phyloP scores from a whole-genome alignment of 495 filamentous ascomycete species.

The Bacidia gigantensis region DNA sequence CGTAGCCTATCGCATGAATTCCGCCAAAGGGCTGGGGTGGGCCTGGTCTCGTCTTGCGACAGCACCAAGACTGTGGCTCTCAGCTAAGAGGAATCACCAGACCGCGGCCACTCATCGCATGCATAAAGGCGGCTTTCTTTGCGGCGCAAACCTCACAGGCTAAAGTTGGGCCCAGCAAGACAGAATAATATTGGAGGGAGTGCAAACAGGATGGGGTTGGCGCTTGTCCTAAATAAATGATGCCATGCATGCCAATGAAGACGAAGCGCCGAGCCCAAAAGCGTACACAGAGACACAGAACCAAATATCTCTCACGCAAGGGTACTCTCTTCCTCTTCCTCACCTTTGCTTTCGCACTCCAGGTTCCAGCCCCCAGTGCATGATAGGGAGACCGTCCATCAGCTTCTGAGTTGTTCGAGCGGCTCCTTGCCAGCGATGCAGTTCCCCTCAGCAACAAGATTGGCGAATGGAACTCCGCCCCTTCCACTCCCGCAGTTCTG shows the following conservation, averaged over 20 bases:
- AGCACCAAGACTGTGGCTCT: not conserved
- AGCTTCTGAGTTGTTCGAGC: conserved; percentile 8
- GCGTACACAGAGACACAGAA: not conserved
- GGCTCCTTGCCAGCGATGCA: conserved; percentile 18
- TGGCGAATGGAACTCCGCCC: conserved; percentile 16
- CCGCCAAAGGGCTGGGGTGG: conserved; percentile 5
- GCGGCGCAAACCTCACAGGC: not conserved
- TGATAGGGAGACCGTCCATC: too few species aligned
- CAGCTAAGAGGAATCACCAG: not conserved
- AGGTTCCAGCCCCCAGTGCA: too few species aligned
- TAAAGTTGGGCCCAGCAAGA: too few species aligned
- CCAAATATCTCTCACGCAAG: conserved; percentile 1
- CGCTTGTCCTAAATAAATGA: not conserved
- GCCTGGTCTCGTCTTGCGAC: conserved; percentile 5
- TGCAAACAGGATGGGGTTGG: not conserved
- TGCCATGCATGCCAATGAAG: not conserved
- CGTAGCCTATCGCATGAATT: not conserved
- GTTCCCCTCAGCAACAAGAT: conserved; percentile 12
- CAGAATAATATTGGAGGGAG: not conserved
- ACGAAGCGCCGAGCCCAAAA: not conserved
- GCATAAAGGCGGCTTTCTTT: conserved; percentile 1
- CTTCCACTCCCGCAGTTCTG: conserved; percentile 15
- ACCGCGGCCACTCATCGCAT: conserved; percentile 5
- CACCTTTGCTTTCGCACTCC: not conserved
- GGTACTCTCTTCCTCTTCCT: not conserved